These are phyloP conservation scores for Cryptococcus sp. DNA, from an alignment of 1,284 basidiomycete genomes.

Conservation along the genomic window DNA sequence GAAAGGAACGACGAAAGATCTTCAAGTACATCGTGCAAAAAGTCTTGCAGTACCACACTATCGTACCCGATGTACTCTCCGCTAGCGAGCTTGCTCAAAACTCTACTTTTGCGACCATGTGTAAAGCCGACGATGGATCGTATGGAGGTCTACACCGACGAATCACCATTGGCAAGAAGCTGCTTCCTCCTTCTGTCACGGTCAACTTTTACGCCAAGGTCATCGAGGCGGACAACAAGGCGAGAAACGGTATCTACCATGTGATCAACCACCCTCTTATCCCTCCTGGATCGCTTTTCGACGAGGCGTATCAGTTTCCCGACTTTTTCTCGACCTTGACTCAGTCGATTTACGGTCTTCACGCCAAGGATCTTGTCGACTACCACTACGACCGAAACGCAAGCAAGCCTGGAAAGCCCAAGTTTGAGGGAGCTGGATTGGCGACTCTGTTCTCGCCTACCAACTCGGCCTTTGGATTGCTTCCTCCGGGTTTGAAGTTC, in stretches of 20 bases:
- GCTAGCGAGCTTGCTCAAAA: constrained; percentile 53
- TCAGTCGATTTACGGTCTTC: constrained; percentile 56
- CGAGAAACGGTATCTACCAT: constrained; percentile 63
- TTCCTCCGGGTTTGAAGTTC: constrained; percentile 55
- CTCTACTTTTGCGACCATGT: constrained; percentile 56
- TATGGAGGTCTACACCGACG: constrained; percentile 56
- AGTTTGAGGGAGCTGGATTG: constrained; percentile 52
- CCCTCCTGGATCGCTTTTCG: constrained; percentile 59
- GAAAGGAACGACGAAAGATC: constrained; percentile 52
- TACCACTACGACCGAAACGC: constrained; percentile 48
- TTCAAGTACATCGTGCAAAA: constrained; percentile 53
- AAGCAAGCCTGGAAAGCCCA: constrained; percentile 42
- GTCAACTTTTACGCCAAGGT: constrained; percentile 59
- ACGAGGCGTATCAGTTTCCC: constrained; percentile 56
- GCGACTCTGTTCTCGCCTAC: constrained; percentile 62
- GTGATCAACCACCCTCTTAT: constrained; percentile 58
- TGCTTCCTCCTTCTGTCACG: constrained; percentile 47
- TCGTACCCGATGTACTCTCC: constrained; percentile 52
- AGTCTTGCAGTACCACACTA: constrained; percentile 57
- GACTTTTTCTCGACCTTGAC: constrained; percentile 56
- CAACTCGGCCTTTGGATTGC: constrained; percentile 57
- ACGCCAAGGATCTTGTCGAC: constrained; percentile 48
- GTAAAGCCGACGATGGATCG: constrained; percentile 53
- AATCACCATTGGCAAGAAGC: constrained; percentile 52
- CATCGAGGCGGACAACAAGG: constrained; percentile 50